A percentile compares a stretch with the other conserved stretches of the same genome.
Conservation (phyloP, 768 basidiomycete species). For the Lactifluus subvellereus region DNA sequence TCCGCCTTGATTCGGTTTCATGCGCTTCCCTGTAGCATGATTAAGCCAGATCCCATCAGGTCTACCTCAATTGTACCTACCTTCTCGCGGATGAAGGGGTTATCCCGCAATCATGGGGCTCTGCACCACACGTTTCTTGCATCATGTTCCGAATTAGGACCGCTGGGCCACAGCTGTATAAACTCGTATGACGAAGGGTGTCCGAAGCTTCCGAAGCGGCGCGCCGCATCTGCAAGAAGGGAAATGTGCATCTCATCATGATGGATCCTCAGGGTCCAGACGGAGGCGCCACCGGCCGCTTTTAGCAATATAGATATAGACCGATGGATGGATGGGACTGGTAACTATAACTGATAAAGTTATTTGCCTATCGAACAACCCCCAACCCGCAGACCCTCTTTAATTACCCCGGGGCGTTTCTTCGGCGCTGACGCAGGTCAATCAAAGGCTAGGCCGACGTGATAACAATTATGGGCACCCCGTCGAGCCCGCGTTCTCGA, state of each 20-base stretch:
- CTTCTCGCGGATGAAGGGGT: not conserved
- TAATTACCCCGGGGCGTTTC: not conserved
- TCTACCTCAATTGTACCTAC: not conserved
- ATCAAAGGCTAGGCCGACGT: not conserved
- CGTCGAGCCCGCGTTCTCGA: too few species aligned
- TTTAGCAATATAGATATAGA: not conserved
- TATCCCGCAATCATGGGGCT: not conserved
- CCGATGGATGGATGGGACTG: not conserved
- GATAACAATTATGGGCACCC: not conserved
- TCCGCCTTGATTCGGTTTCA: not conserved
- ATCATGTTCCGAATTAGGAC: not conserved
- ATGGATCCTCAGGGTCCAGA: not conserved
- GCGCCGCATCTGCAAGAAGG: not conserved
- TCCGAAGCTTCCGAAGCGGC: not conserved
- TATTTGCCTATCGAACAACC: not conserved
- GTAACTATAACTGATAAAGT: not conserved
- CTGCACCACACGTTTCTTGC: slow-evolving; percentile 9
- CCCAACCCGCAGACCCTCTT: not conserved
- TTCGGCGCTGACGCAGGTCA: not conserved
- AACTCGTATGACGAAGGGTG: not conserved
- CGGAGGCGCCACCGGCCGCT: not conserved
- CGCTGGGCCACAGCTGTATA: not conserved
- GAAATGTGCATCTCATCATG: not conserved
- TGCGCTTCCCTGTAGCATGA: not conserved
- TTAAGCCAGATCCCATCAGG: slow-evolving; percentile 4